These are phyloP conservation scores for Colletotrichum plurivorum DNA, from an alignment of 2,329 filamentous ascomycete species.

Conservation along the genomic window DNA sequence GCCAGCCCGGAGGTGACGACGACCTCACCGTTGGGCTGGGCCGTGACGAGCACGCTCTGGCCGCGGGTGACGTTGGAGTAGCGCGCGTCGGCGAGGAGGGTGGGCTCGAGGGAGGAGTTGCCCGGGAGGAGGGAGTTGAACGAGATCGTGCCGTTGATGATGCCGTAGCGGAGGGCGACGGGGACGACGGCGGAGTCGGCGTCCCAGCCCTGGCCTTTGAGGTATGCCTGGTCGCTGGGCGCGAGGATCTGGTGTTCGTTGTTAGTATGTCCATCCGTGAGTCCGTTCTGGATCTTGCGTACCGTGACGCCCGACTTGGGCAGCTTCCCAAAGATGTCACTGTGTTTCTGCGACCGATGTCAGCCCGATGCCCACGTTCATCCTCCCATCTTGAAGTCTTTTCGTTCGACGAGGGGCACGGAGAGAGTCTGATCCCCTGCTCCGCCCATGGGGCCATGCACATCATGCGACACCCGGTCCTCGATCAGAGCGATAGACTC, in stretches of 20 bases:
- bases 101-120: slow-evolving; percentile 56
- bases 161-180: slow-evolving; percentile 70
- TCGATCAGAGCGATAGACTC: slow-evolving; percentile 1
- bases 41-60: slow-evolving; percentile 62
- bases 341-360: slow-evolving; percentile 53
- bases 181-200: slow-evolving; percentile 59
- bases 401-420: not conserved
- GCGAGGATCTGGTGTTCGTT: slow-evolving; percentile 62
- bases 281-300: slow-evolving; percentile 40
- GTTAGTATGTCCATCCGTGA: too few species aligned
- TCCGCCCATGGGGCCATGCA: slow-evolving; percentile 16
- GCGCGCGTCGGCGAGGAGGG: slow-evolving; percentile 57
- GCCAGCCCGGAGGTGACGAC: slow-evolving; percentile 50
- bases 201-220: slow-evolving; percentile 52
- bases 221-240: slow-evolving; percentile 70
- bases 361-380: not conserved
- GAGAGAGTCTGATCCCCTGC: slow-evolving; percentile 25
- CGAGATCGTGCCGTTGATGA: slow-evolving; percentile 66
- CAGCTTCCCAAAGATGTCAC: slow-evolving; percentile 59
- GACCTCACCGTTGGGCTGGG: slow-evolving; percentile 54
- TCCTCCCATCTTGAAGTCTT: not conserved
- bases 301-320: slow-evolving; percentile 62
- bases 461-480: slow-evolving; percentile 23
- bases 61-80: slow-evolving; percentile 66
- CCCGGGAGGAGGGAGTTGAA: slow-evolving; percentile 54